A percentile compares a stretch with the other conserved stretches of the same genome.
Conservation (phyloP, 768 basidiomycete genomes). For the Lentinula aciculospora region DNA sequence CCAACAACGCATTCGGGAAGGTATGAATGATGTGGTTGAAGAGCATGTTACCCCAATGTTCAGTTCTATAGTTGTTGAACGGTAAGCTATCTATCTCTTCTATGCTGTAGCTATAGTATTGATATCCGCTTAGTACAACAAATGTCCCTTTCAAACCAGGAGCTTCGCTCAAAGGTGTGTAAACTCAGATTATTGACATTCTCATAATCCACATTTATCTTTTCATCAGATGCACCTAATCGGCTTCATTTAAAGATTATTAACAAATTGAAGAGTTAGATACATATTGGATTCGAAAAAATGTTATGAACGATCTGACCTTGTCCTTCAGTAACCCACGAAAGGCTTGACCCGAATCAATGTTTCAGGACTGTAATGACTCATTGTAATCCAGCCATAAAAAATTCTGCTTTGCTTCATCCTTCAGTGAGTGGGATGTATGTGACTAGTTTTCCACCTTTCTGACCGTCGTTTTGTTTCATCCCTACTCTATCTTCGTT, state of each 20-base stretch:
- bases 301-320: conserved; percentile 1
- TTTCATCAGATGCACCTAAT: conserved; percentile 38
- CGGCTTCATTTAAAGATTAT: conserved; percentile 21
- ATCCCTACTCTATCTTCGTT: background rate
- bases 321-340: conserved; percentile 39
- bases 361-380: conserved; percentile 68
- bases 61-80: conserved; percentile 38
- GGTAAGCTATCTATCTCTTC: conserved; percentile 25
- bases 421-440: conserved; percentile 24
- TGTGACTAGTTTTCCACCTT: background rate
- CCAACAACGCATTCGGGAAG: conserved; percentile 28
- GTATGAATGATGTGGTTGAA: conserved; percentile 27
- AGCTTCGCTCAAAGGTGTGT: conserved; percentile 48
- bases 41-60: conserved; percentile 55
- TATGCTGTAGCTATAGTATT: background rate
- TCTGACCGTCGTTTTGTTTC: background rate
- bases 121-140: conserved; percentile 31
- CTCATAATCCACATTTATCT: background rate
- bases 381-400: conserved; percentile 41
- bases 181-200: background rate
- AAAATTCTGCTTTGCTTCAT: conserved; percentile 39
- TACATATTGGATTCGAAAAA: background rate
- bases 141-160: conserved; percentile 46
- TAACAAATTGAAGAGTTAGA: conserved; percentile 1
- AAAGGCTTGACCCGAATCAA: conserved; percentile 44